These are phyloP conservation scores for Corinectria fuckeliana DNA, from an alignment of 2,329 filamentous ascomycete genomes.

Conservation along the genomic window DNA sequence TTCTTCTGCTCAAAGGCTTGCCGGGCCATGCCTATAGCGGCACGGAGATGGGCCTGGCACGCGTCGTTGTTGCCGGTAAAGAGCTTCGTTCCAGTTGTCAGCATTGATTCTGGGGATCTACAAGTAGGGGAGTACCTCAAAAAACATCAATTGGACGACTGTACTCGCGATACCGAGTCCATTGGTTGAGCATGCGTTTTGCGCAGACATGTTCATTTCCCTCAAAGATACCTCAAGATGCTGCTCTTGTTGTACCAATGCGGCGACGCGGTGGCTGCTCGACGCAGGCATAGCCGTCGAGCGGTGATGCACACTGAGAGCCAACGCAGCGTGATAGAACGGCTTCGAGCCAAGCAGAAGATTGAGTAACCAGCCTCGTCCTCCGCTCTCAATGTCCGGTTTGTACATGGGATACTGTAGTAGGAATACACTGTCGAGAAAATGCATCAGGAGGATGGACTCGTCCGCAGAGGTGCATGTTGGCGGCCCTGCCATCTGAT, in stretches of 20 bases:
- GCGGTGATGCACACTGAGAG: conserved; percentile 7
- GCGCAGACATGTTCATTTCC: not conserved
- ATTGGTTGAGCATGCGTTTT: not conserved
- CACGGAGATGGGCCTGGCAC: conserved; percentile 2
- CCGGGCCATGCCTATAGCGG: not conserved
- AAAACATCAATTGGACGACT: conserved; percentile 1
- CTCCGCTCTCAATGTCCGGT: not conserved
- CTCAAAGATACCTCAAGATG: not conserved
- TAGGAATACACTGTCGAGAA: conserved; percentile 8
- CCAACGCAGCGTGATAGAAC: conserved; percentile 6
- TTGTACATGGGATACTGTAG: conserved; percentile 7
- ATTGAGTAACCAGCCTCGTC: conserved; percentile 8
- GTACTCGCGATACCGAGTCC: not conserved
- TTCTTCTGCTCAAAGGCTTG: not conserved
- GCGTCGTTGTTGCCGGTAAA: not conserved
- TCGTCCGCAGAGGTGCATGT: not conserved
- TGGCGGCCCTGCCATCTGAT: not conserved
- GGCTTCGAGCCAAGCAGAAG: conserved; percentile 1
- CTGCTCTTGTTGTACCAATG: conserved; percentile 1
- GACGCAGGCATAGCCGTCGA: not conserved
- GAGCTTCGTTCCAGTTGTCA: not conserved
- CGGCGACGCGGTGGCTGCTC: not conserved
- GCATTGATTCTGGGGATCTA: not conserved
- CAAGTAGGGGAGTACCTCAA: not conserved
- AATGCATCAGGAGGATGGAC: conserved; percentile 9